Evolutionary conservation across 1,284 basidiomycete genomes (phyloP).

Genomic region (Trichosporon faecale): DNA sequence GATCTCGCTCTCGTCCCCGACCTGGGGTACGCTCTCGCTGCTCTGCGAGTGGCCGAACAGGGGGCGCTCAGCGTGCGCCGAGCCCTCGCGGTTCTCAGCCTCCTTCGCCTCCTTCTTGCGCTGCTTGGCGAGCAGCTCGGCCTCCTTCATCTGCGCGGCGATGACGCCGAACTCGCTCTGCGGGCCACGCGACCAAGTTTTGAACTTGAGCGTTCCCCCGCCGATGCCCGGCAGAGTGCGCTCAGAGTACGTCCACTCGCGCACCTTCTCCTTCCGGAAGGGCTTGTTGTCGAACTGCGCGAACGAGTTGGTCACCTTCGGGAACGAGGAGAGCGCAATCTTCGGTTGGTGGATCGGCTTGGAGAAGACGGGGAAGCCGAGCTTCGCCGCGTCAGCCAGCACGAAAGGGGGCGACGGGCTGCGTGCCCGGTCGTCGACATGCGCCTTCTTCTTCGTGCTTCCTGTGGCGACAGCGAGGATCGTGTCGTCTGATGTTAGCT

Average conservation of each 20-base stretch:
- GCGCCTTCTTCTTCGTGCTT: slow-evolving; percentile 8
- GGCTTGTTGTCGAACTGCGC: slow-evolving; percentile 40
- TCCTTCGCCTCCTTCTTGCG: slow-evolving; percentile 24
- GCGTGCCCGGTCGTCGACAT: slow-evolving; percentile 4
- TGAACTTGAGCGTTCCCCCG: slow-evolving; percentile 42
- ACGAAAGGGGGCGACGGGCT: slow-evolving; percentile 38
- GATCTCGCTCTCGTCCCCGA: slow-evolving; percentile 20
- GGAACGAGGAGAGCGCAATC: slow-evolving; percentile 37
- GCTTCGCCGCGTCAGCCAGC: slow-evolving; percentile 33
- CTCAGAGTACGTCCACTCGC: slow-evolving; percentile 35
- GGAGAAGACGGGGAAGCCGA: slow-evolving; percentile 47
- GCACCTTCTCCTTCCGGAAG: slow-evolving; percentile 40
- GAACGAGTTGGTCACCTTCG: slow-evolving; percentile 44
- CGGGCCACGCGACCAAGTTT: slow-evolving; percentile 43
- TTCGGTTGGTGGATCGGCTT: slow-evolving; percentile 43
- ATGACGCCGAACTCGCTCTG: slow-evolving; percentile 38
- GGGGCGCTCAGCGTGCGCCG: slow-evolving; percentile 23
- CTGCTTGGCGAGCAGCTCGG: slow-evolving; percentile 30
- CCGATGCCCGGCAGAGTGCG: slow-evolving; percentile 36
- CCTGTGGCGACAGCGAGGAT: slow-evolving; percentile 16
- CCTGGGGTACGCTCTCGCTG: slow-evolving; percentile 24
- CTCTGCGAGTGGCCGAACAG: slow-evolving; percentile 17
- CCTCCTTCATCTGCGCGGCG: slow-evolving; percentile 40
- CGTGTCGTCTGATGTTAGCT: slow-evolving; percentile 12
- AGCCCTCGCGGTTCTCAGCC: slow-evolving; percentile 15